Conservation (phyloP, 345 rosid species). For the Camelina laxa region DNA sequence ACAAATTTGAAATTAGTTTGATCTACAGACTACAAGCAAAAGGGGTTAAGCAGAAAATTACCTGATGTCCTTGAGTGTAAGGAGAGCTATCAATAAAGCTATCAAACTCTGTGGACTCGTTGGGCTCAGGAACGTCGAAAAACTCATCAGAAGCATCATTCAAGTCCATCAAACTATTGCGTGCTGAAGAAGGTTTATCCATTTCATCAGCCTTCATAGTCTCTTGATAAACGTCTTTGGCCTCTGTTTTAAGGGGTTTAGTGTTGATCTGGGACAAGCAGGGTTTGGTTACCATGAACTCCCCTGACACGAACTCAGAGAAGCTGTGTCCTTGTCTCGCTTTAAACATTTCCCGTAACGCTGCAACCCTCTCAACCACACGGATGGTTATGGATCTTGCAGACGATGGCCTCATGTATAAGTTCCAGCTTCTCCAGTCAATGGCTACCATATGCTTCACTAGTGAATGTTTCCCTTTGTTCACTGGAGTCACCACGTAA, state of each 20-base stretch:
- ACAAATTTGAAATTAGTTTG: conserved; percentile 43
- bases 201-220: conserved; percentile 44
- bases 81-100: conserved; percentile 48
- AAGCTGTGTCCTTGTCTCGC: conserved; percentile 61
- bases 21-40: conserved; percentile 23
- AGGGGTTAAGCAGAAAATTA: conserved; percentile 5
- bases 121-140: conserved; percentile 82
- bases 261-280: conserved; percentile 43
- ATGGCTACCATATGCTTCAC: conserved; percentile 95
- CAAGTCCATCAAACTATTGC: conserved; percentile 57
- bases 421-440: conserved; percentile 91
- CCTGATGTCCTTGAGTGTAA: conserved; percentile 51
- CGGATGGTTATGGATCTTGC: conserved; percentile 72
- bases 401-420: conserved; percentile 62
- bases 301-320: conserved; percentile 50
- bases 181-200: conserved; percentile 51
- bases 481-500: conserved; percentile 74
- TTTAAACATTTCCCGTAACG: conserved; percentile 75
- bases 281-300: conserved; percentile 43
- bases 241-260: conserved; percentile 41
- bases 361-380: conserved; percentile 90
- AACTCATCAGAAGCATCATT: conserved; percentile 80
- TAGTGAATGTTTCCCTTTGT: conserved; percentile 70
- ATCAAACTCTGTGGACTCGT: conserved; percentile 55
- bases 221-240: conserved; percentile 27